These are phyloP conservation scores for Cladosporium sp. DNA, from an alignment of 2,329 filamentous ascomycete genomes.

Conservation along the genomic window DNA sequence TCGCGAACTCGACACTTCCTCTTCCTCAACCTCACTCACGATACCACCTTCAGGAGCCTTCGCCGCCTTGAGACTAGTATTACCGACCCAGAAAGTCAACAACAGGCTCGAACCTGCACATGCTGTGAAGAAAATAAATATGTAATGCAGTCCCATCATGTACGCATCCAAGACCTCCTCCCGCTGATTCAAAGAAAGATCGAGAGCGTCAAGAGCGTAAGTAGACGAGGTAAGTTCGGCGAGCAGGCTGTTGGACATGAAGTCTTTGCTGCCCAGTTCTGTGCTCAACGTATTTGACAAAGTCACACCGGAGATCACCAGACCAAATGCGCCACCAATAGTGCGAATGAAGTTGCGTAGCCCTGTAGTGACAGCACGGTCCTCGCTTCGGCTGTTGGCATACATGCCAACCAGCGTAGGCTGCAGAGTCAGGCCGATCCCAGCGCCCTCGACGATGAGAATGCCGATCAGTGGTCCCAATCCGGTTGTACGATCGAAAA, in stretches of 20 bases:
- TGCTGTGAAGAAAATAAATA: constrained; percentile 6
- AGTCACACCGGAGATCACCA: constrained; percentile 34
- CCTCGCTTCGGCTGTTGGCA: constrained; percentile 34
- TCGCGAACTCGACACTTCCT: background rate
- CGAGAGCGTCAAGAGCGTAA: constrained; percentile 10
- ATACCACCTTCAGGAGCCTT: background rate
- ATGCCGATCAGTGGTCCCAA: constrained; percentile 29
- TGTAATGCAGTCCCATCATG: constrained; percentile 27
- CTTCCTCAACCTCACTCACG: background rate
- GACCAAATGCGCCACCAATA: constrained; percentile 32
- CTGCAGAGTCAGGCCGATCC: constrained; percentile 34
- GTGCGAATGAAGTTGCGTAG: constrained; percentile 39
- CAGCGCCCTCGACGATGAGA: constrained; percentile 32
- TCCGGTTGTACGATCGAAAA: constrained; percentile 25
- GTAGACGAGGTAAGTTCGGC: constrained; percentile 16
- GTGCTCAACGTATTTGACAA: constrained; percentile 27
- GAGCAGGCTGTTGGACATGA: constrained; percentile 14
- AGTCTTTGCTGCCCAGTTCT: background rate
- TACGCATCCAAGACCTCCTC: constrained; percentile 25
- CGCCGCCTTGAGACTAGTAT: constrained; percentile 1
- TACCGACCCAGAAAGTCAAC: constrained; percentile 5
- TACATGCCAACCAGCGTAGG: constrained; percentile 37
- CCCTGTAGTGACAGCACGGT: constrained; percentile 37
- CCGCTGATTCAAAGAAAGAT: constrained; percentile 12
- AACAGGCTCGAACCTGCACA: constrained; percentile 2